Evolutionary conservation across 129 eudicot species (phyloP), one percentile per base, ranked within the genome.

Genomic region (Arctium minus): DNA sequence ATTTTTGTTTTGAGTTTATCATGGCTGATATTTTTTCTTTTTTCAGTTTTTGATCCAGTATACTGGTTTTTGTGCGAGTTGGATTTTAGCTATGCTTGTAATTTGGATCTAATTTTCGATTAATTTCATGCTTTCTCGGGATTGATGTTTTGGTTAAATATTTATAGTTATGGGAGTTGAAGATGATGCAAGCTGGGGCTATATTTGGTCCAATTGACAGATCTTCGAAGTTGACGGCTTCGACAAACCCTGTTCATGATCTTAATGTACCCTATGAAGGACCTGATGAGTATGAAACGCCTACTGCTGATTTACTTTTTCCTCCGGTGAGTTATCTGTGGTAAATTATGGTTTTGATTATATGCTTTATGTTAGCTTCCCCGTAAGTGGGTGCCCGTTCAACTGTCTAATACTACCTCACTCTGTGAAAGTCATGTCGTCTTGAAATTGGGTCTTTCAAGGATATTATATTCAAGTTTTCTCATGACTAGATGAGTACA

Each of bases 211-310:
- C 95, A 15, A 89, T 89, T 48, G 94, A 90, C 44, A 90, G 96
- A 92, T 87, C 96, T 33, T 85, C 77, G 8, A 94, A 85, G 79
- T 56, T 84, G 0, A 75, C 88, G 15, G 88, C 88, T 76, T 77
- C 85, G 7, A 36, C 86, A 12, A 84, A 90, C 6, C 84, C 98
- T 33, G 89, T 94, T 75, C 97, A 86, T 78, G 97, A 94, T 87
- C 95, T 94, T 15, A 94, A 94, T 86, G 95, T 90, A 10, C 92
- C 97, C 0, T 92, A 92, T 75, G 97, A 94, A 86, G 97, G 91
- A 22, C 84, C 89, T 12, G 97, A 94, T 38, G 98, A 89, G 91
- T 94, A 85, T 33, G 97, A 92, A 77, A 94, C 92, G 29, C 98
- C 98, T 56, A 89, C 96, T 5, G 93, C 95, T 62, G 98, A 94